Conservation (phyloP, 2,329 filamentous ascomycete species). For the Apiospora arundinis region DNA sequence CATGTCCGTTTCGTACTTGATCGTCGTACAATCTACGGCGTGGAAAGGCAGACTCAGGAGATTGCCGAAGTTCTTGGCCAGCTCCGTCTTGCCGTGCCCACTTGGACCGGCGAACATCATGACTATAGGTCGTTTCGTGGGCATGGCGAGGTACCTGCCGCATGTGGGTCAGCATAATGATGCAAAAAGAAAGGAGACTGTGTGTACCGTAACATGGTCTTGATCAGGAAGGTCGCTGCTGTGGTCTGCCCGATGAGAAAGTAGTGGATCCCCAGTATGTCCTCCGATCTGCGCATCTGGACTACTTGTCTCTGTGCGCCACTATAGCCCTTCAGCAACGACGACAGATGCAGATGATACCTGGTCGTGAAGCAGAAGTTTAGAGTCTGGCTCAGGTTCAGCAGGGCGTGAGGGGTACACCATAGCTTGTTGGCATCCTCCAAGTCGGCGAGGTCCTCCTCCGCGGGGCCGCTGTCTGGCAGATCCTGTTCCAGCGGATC, state of each 20-base stretch:
- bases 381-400: conserved; percentile 23
- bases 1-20: conserved; percentile 45
- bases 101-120: conserved; percentile 52
- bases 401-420: conserved; percentile 27
- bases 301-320: conserved; percentile 23
- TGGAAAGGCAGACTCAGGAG: conserved; percentile 46
- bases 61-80: conserved; percentile 48
- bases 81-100: conserved; percentile 57
- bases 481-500: conserved; percentile 28
- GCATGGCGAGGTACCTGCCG: conserved; percentile 39
- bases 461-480: background rate
- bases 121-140: conserved; percentile 42
- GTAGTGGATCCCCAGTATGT: conserved; percentile 28
- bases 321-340: background rate
- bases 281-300: conserved; percentile 25
- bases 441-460: conserved; percentile 21
- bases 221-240: conserved; percentile 26
- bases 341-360: background rate
- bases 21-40: conserved; percentile 47
- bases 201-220: conserved; percentile 29
- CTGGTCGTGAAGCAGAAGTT: conserved; percentile 24
- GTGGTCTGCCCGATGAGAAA: conserved; percentile 30
- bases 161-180: background rate
- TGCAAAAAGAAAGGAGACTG: background rate
- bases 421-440: conserved; percentile 25